Conservation (phyloP, 2,329 filamentous ascomycete genomes). For the Pseudogymnoascus sp. region DNA sequence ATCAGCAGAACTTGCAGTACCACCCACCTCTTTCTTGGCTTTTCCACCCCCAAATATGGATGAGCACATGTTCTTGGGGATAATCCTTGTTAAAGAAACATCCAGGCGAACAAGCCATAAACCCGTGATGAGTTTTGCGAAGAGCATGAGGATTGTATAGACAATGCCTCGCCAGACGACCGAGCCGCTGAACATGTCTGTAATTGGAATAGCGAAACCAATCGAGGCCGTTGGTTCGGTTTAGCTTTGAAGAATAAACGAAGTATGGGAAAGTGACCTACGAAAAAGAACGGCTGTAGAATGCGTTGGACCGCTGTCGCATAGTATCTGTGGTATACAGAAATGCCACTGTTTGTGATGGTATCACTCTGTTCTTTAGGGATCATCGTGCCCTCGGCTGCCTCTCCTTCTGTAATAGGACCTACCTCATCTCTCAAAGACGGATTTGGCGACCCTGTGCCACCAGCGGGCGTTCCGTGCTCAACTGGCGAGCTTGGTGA, state of each 20-base stretch:
- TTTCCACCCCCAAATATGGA: constrained; percentile 6
- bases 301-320: constrained; percentile 38
- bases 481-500: neutral
- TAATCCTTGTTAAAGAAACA: constrained; percentile 8
- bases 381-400: neutral
- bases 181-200: constrained; percentile 53
- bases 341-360: constrained; percentile 12
- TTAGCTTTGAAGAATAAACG: neutral
- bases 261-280: constrained; percentile 19
- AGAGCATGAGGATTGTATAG: constrained; percentile 62
- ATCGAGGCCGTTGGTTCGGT: constrained; percentile 43
- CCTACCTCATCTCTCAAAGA: neutral
- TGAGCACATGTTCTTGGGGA: neutral
- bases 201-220: constrained; percentile 71
- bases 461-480: neutral
- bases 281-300: constrained; percentile 66
- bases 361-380: neutral
- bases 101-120: constrained; percentile 39
- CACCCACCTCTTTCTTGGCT: neutral
- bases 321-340: constrained; percentile 35
- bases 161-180: constrained; percentile 67
- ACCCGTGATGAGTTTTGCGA: constrained; percentile 54
- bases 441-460: neutral
- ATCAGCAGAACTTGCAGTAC: neutral
- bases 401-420: neutral